Base-by-base conservation (phyloP, 208 protist species). In the Leishmania tropica region DNA sequence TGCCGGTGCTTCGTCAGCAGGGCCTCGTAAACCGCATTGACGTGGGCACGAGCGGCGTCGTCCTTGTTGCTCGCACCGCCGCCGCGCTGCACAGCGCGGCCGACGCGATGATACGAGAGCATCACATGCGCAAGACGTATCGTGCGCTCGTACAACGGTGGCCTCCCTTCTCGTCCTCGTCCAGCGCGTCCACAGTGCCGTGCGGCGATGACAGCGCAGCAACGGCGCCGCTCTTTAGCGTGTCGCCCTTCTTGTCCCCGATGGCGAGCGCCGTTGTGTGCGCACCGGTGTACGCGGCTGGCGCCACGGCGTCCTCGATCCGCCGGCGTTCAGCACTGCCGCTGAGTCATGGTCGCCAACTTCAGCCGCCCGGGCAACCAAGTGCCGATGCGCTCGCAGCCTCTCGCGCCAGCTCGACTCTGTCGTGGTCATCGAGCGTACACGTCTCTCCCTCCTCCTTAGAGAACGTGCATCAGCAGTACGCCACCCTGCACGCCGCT, bases 1-100 rank as follows among this genome's bases (percentile, higher is more conserved):
- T 88, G 13, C 91, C 92, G 3, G 81, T 88, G 21, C 78, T 89
- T 54, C 91, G 87, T 67, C 91, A 97, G 80, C 90, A 94, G 79
- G 94, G 92, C 0, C 87, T 97, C 40, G 85, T 97, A 42, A 97
- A 97, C 73, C 94, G 94, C 68, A 93, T 97, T 64, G 94, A 97
- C 73, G 85, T 93, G 1, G 92, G 92, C 35, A 97, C 92, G 15
- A 96, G 92, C 78, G 94, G 94, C 4, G 53, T 96, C 1, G 88
- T 96, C 3, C 87, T 97, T 3, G 87, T 89, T 5, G 75, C 88
- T 13, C 81, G 87, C 58, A 80, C 83, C 53, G 79, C 84, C 0
- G 72, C 51, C 3, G 60, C 72, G 17, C 83, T 97, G 47, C 73
- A 83, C 65, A 35, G 72, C 3, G 86, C 88, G 47, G 53, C 72